Percentiles rank a stretch among this genome's conserved stretches.
phyloP scores from a whole-genome alignment of 2,329 filamentous ascomycete species.

The Talaromyces sp. region DNA sequence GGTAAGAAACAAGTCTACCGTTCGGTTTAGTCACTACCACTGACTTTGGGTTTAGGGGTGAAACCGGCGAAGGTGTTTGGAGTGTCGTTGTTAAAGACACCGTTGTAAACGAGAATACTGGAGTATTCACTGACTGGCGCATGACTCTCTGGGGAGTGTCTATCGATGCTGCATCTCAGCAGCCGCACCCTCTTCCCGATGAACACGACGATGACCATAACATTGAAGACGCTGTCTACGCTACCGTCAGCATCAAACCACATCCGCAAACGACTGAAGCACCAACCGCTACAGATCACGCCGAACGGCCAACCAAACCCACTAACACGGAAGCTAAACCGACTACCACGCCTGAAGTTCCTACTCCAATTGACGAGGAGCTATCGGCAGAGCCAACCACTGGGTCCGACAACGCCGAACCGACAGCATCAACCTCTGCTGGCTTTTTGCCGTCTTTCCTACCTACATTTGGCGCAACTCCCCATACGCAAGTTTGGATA shows the following conservation, averaged over 20 bases:
- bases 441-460: slow-evolving; percentile 77
- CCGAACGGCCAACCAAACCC: slow-evolving; percentile 60
- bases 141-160: slow-evolving; percentile 90
- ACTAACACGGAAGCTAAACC: slow-evolving; percentile 27
- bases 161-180: slow-evolving; percentile 69
- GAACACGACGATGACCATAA: slow-evolving; percentile 81
- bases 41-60: slow-evolving; percentile 60
- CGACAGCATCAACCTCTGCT: slow-evolving; percentile 21
- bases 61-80: slow-evolving; percentile 82
- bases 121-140: slow-evolving; percentile 84
- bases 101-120: slow-evolving; percentile 66
- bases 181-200: slow-evolving; percentile 71
- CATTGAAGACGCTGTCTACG: slow-evolving; percentile 56
- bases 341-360: slow-evolving; percentile 16
- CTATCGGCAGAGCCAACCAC: slow-evolving; percentile 20
- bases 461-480: slow-evolving; percentile 83
- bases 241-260: slow-evolving; percentile 58
- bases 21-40: background rate
- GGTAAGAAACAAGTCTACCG: slow-evolving; percentile 52
- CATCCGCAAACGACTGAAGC: slow-evolving; percentile 42
- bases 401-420: slow-evolving; percentile 19
- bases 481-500: slow-evolving; percentile 88
- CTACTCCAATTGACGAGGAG: slow-evolving; percentile 21
- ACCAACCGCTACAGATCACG: slow-evolving; percentile 56
- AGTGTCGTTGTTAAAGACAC: slow-evolving; percentile 85